Evolutionary conservation across 139 green algal species (phyloP), one percentile per base, ranked within the genome.

Genomic region (Spirogloea muscicola): DNA sequence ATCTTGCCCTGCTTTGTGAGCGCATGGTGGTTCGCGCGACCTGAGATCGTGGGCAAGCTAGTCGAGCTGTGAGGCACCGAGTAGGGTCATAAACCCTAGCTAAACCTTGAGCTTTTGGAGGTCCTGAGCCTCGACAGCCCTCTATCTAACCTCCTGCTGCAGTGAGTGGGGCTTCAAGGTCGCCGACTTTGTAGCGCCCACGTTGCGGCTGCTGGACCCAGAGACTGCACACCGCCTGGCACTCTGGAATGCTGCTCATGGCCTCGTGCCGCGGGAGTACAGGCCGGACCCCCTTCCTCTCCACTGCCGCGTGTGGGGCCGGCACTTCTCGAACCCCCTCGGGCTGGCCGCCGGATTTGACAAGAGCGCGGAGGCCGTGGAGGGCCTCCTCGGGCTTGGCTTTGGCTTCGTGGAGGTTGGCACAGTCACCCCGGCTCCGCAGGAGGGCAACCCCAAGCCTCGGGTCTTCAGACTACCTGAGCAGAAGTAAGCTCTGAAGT

Each of bases 341-440:
- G 94, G 94, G 10, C 70, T 98, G 33, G 94, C 94, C 21, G 94
- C 94, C 37, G 94, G 94, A 0, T 98, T 98, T 82, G 94, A 99
- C 87, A 99, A 99, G 85, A 83, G 76, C 76, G 94, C 88, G 16
- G 87, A 96, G 59, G 86, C 85, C 1, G 72, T 95, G 6, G 84
- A 92, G 29, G 79, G 82, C 2, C 58, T 97, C 31, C 67, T 97
- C 55, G 84, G 77, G 1, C 77, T 97, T 41, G 94, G 94, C 0
- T 96, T 98, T 84, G 94, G 93, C 0, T 96, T 97, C 76, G 60
- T 86, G 36, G 66, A 77, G 59, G 37, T 89, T 46, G 90, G 93
- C 0, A 93, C 88, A 1, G 85, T 98, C 38, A 98, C 94, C 0
- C 94, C 94, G 0, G 71, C 88, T 64, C 90, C 93, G 10, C 94